Evolutionary conservation across 2,329 filamentous ascomycete genomes (phyloP), one percentile per base, ranked within the genome.

Genomic region (Septoria petroselini): DNA sequence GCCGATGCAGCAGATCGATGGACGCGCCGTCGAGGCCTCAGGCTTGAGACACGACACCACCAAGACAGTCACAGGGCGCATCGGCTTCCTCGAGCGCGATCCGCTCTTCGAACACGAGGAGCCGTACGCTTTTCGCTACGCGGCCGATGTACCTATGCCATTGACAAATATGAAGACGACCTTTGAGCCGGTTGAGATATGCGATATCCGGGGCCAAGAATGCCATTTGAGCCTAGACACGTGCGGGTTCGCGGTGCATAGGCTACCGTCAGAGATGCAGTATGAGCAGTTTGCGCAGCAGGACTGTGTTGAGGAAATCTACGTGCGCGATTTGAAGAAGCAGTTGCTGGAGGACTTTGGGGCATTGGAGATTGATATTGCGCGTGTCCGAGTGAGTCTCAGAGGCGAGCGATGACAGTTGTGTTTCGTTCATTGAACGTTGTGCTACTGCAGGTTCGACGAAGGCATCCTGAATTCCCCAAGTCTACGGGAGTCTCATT

Each of bases 151-250:
- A 9, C 39, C 21, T 2, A 14, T 15, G 17, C 18, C 30, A 15
- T 21, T 38, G 18, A 50, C 47, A 2, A 50, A 50, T 21, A 50
- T 50, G 39, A 33, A 37, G 18, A 38, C 14, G 3, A 39, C 42
- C n/a, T 18, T 30, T 7, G n/a, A 7, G 3, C 5, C 19, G 2
- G 31, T 50, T 8, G 11, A 7, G 5, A 12, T 50, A n/a, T 19
- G 39, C 9, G 47, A 50, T 21, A 6, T 50, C n/a, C 47, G 47
- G 7, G 39, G 47, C 8, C 47, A 50, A 38, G 47, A 43, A 29
- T 8, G 42, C 19, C 5, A 12, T 8, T 17, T 21, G 1, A 19
- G 8, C 27, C 30, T 50, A 18, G 30, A 43, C 1, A 38, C 29
- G 2, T 50, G 47, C 25, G 47, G 47, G 1, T 50, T 50, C 18